phyloP scores from a whole-genome alignment of 108 stramenopile species.

The Chaetoceros tenuissimus region DNA sequence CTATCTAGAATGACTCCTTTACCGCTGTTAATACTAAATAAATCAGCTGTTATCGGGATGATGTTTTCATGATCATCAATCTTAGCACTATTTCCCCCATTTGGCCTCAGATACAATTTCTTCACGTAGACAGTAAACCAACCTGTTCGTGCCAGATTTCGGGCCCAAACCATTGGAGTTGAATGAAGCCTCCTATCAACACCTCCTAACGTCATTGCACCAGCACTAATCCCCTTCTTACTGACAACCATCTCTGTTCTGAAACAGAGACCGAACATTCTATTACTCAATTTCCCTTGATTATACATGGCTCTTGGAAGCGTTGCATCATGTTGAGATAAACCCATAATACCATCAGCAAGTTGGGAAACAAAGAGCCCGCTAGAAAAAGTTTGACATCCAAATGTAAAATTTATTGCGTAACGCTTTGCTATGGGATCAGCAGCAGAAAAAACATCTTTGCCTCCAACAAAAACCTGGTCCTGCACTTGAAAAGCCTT shows the following conservation, averaged over 20 bases:
- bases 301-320: conserved; percentile 79
- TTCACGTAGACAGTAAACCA: conserved; percentile 83
- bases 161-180: conserved; percentile 81
- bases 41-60: conserved; percentile 31
- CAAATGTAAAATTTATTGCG: conserved; percentile 75
- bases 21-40: conserved; percentile 47
- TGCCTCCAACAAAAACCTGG: conserved; percentile 32
- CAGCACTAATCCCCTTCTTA: conserved; percentile 46
- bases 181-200: conserved; percentile 61
- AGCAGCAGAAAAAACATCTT: conserved; percentile 31
- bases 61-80: conserved; percentile 18
- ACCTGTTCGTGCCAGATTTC: conserved; percentile 49
- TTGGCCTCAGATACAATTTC: conserved; percentile 55
- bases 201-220: conserved; percentile 82
- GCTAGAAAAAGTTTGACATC: conserved; percentile 67
- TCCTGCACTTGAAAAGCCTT: conserved; percentile 42
- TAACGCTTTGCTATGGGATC: conserved; percentile 24
- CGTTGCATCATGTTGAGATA: conserved; percentile 71
- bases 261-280: conserved; percentile 86
- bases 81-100: conserved; percentile 36
- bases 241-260: conserved; percentile 45
- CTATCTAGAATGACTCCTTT: conserved; percentile 91
- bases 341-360: conserved; percentile 93
- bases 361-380: conserved; percentile 82
- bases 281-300: conserved; percentile 51